Conservation (phyloP, 1,139 yeast species). For the Yamadazyma membranifaciens region DNA sequence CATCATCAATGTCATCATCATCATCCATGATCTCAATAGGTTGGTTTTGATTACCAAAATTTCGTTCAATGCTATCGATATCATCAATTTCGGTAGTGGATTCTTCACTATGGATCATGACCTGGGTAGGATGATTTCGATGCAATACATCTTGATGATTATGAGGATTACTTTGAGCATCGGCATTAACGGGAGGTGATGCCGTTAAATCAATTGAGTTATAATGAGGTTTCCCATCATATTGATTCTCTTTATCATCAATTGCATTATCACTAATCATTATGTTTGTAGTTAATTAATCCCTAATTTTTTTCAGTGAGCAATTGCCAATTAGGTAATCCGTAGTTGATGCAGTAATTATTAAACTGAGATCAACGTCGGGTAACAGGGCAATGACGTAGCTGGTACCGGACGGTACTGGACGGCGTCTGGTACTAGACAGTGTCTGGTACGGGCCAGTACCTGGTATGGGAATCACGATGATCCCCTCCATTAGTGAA, state of each 20-base stretch:
- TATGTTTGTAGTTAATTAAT: not conserved
- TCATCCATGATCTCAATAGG: slow-evolving; percentile 2
- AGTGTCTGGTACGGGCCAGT: too few relatives aligned
- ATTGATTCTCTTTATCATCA: slow-evolving; percentile 15
- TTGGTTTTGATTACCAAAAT: not conserved
- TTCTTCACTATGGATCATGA: not conserved
- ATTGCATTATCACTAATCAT: slow-evolving; percentile 14
- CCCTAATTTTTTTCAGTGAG: slow-evolving; percentile 1
- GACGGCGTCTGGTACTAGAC: too few relatives aligned
- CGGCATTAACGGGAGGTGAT: too few relatives aligned
- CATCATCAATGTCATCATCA: not conserved
- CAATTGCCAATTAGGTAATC: not conserved
- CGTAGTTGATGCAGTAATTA: too few relatives aligned
- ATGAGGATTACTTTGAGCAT: too few relatives aligned
- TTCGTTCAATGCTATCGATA: not conserved
- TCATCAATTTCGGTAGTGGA: not conserved
- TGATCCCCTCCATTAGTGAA: too few relatives aligned
- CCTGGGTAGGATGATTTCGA: not conserved
- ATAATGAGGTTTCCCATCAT: slow-evolving; percentile 7
- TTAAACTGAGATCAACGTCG: too few relatives aligned
- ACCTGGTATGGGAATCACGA: too few relatives aligned
- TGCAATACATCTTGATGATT: not conserved
- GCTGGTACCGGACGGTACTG: too few relatives aligned
- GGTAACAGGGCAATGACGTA: too few relatives aligned
- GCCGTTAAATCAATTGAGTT: slow-evolving; percentile 2